phyloP scores from a whole-genome alignment of 2,329 filamentous ascomycete genomes.

The Plectosphaerella plurivora region DNA sequence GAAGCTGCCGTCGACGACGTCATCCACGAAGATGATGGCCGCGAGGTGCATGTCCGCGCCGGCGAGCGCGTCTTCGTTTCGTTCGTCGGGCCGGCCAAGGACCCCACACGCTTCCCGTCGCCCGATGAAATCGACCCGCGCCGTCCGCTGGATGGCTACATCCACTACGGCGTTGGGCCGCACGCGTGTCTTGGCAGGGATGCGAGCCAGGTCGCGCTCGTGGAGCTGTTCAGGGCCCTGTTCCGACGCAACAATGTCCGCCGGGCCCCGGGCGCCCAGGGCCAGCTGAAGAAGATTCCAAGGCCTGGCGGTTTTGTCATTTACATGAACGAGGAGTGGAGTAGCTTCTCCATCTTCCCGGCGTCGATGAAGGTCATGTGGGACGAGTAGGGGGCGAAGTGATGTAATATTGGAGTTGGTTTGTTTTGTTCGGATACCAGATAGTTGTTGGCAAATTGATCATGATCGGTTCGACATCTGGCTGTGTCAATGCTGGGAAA shows the following conservation, averaged over 20 bases:
- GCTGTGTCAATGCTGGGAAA: no score
- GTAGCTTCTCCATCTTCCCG: constrained; percentile 41
- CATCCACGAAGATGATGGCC: constrained; percentile 47
- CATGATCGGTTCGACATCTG: no score
- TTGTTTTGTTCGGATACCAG: no score
- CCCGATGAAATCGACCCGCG: constrained; percentile 57
- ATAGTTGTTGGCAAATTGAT: no score
- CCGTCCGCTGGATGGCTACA: constrained; percentile 60
- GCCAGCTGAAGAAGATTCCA: constrained; percentile 61
- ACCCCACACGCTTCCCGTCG: constrained; percentile 55
- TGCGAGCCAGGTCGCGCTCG: constrained; percentile 56
- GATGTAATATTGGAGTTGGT: no score
- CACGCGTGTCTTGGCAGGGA: constrained; percentile 60
- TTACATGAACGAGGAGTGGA: constrained; percentile 65
- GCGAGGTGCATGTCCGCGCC: constrained; percentile 43
- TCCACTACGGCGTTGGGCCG: constrained; percentile 59
- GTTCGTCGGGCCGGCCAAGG: constrained; percentile 54
- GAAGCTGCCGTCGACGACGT: constrained; percentile 41
- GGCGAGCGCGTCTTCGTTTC: constrained; percentile 61
- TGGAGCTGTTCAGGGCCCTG: constrained; percentile 63
- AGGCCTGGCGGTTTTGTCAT: constrained; percentile 49
- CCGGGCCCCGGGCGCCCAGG: constrained; percentile 58
- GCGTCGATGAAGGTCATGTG: constrained; percentile 50
- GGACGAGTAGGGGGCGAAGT: constrained; percentile 20
- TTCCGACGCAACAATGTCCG: constrained; percentile 58